These are phyloP conservation scores for Ehretia macrophylla DNA, from an alignment of 257 asterid genomes.

Conservation along the genomic window DNA sequence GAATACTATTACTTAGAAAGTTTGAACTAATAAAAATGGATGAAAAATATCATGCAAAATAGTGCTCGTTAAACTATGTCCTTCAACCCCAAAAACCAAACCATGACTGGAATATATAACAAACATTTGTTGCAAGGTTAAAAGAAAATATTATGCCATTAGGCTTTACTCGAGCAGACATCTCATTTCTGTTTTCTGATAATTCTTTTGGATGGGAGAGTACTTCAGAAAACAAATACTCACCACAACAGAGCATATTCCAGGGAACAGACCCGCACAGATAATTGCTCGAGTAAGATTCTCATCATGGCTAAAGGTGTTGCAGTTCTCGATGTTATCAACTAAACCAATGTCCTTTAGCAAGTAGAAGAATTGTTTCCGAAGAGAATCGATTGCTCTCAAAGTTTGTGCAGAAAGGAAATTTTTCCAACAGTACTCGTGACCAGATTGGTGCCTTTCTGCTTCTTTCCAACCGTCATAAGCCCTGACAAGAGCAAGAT, in stretches of 20 bases:
- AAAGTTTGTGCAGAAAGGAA: constrained; percentile 88
- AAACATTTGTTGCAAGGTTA: too few species aligned
- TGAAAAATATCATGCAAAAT: too few species aligned
- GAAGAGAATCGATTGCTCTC: constrained; percentile 85
- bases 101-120: too few species aligned
- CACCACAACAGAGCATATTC: constrained; percentile 93
- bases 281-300: constrained; percentile 71
- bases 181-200: neutral
- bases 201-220: neutral
- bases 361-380: constrained; percentile 67
- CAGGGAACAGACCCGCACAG: constrained; percentile 92
- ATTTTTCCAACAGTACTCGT: constrained; percentile 90
- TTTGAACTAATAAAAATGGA: too few species aligned
- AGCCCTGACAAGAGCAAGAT: constrained; percentile 78
- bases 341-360: constrained; percentile 74
- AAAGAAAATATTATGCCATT: too few species aligned
- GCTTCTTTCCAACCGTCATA: constrained; percentile 94
- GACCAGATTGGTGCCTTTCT: constrained; percentile 59
- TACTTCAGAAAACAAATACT: constrained; percentile 22
- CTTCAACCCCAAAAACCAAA: too few species aligned
- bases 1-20: too few species aligned
- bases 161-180: too few species aligned
- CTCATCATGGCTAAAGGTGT: constrained; percentile 64
- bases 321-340: constrained; percentile 62
- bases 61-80: too few species aligned